Base-by-base conservation (phyloP, 306 rosid genomes). In the Rosa lucieae region DNA sequence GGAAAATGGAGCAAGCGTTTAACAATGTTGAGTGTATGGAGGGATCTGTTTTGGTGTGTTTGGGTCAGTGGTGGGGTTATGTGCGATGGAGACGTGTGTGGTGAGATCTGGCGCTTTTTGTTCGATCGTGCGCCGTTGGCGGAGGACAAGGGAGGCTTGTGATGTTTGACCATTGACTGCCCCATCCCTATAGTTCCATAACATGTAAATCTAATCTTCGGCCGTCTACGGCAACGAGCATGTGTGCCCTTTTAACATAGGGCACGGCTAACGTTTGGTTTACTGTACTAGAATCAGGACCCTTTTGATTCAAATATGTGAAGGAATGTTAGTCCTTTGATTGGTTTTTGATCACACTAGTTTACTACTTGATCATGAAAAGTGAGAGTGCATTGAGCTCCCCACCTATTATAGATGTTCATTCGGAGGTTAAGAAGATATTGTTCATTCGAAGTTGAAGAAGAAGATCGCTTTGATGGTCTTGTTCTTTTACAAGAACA, bases 131-230 rank as follows among this genome's bases (percentile, higher is more conserved):
- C 89, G 86, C 86, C 83, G 79, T n/a, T 6, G 13, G 77, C 81
- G 77, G 83, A 80, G 83, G 81, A 69, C 75, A 72, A 69, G 63
- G 74, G 47, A 14, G 61, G 44, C 18, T 7, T 13, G 71, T 40
- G 70, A 49, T 68, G 55, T 78, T 77, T 90, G 94, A 87, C 88
- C 85, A 65, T 83, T 82, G 94, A 92, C 97, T 42, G 0, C 66
- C 82, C 49, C 42, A 46, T 3, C n/a, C 1, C 8, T 18, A 3
- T 17, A 8, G 21, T 9, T 7, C 21, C 43, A 35, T 32, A 10
- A 35, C 44, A 8, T 0, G 37, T 37, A 61, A 11, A 61, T 56
- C 63, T 39, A 10, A 20, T 23, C 26, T 11, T 20, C 17, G 48
- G 48, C 13, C 69, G 8, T 53, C n/a, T 29, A 46, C 61, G 79